phyloP scores from a whole-genome alignment of 768 basidiomycete species.

The Kwoniella newhampshirensis region DNA sequence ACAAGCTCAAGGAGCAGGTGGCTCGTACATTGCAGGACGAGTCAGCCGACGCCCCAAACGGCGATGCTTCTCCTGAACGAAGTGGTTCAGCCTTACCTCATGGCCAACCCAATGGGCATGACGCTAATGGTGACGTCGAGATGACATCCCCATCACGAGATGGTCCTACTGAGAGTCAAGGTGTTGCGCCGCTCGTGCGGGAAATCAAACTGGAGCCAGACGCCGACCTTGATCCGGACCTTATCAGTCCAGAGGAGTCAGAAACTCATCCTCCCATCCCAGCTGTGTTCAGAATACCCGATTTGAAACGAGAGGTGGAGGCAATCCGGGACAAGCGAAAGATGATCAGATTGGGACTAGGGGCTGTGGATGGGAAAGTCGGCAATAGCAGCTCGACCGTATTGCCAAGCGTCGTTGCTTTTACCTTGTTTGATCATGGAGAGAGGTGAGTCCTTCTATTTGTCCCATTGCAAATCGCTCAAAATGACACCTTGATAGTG shows the following conservation, averaged over 20 bases:
- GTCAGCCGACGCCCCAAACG: slow-evolving; percentile 16
- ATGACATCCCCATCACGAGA: slow-evolving; percentile 17
- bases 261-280: slow-evolving; percentile 65
- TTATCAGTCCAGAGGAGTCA: slow-evolving; percentile 37
- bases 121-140: slow-evolving; percentile 58
- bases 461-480: not conserved
- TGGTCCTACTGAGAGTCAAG: not conserved
- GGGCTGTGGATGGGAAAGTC: slow-evolving; percentile 26
- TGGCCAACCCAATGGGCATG: slow-evolving; percentile 51
- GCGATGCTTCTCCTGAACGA: slow-evolving; percentile 2
- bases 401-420: slow-evolving; percentile 84
- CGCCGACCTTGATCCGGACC: slow-evolving; percentile 14
- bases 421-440: slow-evolving; percentile 90
- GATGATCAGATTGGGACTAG: slow-evolving; percentile 84
- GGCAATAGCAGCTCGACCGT: slow-evolving; percentile 18
- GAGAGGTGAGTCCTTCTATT: slow-evolving; percentile 69
- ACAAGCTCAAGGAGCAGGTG: slow-evolving; percentile 77
- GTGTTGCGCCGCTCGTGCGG: slow-evolving; percentile 4
- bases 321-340: slow-evolving; percentile 85
- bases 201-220: slow-evolving; percentile 36
- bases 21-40: slow-evolving; percentile 78
- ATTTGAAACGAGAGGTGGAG: slow-evolving; percentile 88
- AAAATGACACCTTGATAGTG: slow-evolving; percentile 56
- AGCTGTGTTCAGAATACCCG: slow-evolving; percentile 74
- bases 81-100: slow-evolving; percentile 6